Percentiles rank a stretch among this genome's conserved stretches.
Evolutionary conservation across 306 rosid genomes (phyloP).

Genomic region (Trichosanthes truncata): DNA sequence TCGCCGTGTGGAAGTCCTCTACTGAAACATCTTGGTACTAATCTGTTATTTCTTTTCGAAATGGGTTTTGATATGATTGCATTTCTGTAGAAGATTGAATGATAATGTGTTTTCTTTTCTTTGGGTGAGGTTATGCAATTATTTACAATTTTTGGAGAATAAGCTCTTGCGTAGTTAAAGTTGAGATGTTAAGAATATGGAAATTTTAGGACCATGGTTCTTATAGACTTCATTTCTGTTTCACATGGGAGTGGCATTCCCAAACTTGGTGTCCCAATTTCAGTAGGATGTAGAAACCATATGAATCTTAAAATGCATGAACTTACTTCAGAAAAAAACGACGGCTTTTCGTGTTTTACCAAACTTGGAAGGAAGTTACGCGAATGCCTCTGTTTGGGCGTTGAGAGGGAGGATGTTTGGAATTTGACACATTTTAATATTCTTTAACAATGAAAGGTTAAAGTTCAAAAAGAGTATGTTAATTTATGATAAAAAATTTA

Average conservation of each 20-base stretch:
- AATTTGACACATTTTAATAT: neutral
- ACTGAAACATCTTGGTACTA: conserved; percentile 52
- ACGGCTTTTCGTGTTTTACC: neutral
- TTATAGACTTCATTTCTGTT: neutral
- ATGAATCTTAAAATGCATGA: neutral
- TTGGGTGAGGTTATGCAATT: neutral
- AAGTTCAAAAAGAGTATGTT: neutral
- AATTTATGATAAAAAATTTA: neutral
- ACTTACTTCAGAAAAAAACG: neutral
- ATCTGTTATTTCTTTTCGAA: neutral
- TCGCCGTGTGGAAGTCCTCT: conserved; percentile 68
- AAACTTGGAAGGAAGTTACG: neutral
- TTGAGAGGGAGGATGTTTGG: neutral
- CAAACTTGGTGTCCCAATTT: neutral
- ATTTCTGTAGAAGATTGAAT: neutral
- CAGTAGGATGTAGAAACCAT: neutral
- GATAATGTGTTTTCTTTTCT: neutral
- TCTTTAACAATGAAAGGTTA: neutral
- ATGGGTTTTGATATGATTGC: neutral
- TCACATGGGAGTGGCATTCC: neutral
- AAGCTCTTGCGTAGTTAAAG: neutral
- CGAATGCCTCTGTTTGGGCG: neutral
- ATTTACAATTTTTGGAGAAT: neutral
- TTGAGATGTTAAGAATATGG: conserved; percentile 1
- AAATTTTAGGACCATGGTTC: neutral